Base-by-base conservation (phyloP, 2,329 filamentous ascomycete species). In the Didymella arachidicola region DNA sequence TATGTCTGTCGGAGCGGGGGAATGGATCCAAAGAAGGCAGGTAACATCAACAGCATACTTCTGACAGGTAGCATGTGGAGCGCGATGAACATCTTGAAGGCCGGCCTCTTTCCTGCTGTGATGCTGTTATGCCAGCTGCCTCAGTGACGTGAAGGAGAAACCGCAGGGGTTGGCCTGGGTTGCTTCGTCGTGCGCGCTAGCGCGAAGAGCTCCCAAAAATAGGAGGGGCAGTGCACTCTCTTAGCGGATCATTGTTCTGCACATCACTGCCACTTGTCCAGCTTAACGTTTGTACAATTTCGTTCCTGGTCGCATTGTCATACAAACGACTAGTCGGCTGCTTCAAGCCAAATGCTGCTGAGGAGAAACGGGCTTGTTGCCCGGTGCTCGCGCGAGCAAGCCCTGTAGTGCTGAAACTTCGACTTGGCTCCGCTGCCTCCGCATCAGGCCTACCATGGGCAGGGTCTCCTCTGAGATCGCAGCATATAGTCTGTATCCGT, bases 191-290 rank as follows among this genome's bases (percentile, higher is more conserved):
- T 56, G 46, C 44, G 58, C 38, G 39, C 47, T 66, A 65, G 65
- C 49, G 60, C 27, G n/a, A 19, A 19, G 22, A n/a, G 26, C 29
- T 50, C 45, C 68, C 68, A 72, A 68, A 70, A 65, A 67, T 73
- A 73, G 69, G 59, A 30, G 67, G 65, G 68, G 69, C 69, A 67
- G 68, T 73, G 67, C 68, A 65, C 57, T 56, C 39, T 58, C 54
- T 56, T 63, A 58, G 62, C 57, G 48, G 61, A 64, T 67, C 56
- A 57, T 52, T 61, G 53, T 61, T 44, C 57, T 55, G 59, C 55
- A 60, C 52, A 51, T 60, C 64, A 66, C 61, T 61, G 62, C 65
- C 66, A 66, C 64, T 54, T 59, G 45, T 54, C 41, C 46, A 54
- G 46, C 56, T 54, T 34, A 60, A 52, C 53, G 19, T 39, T 30